A percentile compares a stretch with the other conserved stretches of the same genome.
Evolutionary conservation across 2,329 filamentous ascomycete species (phyloP).

Genomic region (Diaporthe velutina): DNA sequence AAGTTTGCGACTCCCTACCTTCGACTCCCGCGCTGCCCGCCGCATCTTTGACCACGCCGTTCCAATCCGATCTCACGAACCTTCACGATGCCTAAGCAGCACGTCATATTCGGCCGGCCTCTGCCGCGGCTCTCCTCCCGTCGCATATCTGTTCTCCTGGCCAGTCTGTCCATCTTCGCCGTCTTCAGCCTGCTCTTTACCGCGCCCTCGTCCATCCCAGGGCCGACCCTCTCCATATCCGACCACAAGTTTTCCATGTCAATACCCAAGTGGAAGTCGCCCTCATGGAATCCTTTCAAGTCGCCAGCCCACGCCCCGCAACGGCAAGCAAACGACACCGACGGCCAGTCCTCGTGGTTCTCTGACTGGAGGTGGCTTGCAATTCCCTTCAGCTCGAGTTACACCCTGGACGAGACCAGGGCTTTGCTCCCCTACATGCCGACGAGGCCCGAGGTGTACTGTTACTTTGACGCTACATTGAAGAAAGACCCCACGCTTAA

Average conservation of each 20-base stretch:
- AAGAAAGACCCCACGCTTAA: slow-evolving; percentile 73
- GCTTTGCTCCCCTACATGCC: slow-evolving; percentile 84
- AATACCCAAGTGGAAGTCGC: slow-evolving; percentile 57
- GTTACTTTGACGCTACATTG: slow-evolving; percentile 83
- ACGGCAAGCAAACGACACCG: slow-evolving; percentile 82
- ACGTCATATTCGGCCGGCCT: slow-evolving; percentile 61
- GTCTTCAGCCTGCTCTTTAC: slow-evolving; percentile 66
- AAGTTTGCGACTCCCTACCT: slow-evolving; percentile 3
- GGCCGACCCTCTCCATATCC: slow-evolving; percentile 62
- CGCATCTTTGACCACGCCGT: slow-evolving; percentile 1
- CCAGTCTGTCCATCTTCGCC: slow-evolving; percentile 65
- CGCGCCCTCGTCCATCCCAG: slow-evolving; percentile 61
- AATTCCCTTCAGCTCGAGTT: slow-evolving; percentile 83
- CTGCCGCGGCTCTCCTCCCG: slow-evolving; percentile 65
- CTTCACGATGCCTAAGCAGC: slow-evolving; percentile 60
- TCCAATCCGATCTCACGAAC: neutral
- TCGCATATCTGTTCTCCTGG: slow-evolving; percentile 65
- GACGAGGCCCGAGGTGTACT: slow-evolving; percentile 83
- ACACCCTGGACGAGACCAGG: slow-evolving; percentile 85
- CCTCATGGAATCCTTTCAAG: slow-evolving; percentile 74
- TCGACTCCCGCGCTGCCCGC: neutral
- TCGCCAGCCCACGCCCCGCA: slow-evolving; percentile 78
- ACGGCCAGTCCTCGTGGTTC: slow-evolving; percentile 86
- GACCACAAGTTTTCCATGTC: slow-evolving; percentile 60
- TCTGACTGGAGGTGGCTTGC: slow-evolving; percentile 91